Evolutionary conservation across 2,329 filamentous ascomycete species (phyloP).

Genomic region (Graphium sp.): DNA sequence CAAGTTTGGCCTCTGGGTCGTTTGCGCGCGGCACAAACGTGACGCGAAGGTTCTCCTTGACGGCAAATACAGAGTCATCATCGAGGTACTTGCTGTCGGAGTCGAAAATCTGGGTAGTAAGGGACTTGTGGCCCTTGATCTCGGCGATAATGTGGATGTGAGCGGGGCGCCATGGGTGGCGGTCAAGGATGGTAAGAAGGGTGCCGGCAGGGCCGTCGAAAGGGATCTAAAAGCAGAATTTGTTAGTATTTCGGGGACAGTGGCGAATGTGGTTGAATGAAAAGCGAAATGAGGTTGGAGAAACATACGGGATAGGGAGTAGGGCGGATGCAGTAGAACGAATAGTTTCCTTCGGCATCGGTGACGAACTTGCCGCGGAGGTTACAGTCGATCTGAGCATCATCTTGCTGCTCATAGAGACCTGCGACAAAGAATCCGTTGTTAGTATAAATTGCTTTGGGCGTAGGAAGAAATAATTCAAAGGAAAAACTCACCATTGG

Average conservation of each 20-base stretch:
- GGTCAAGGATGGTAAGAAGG: conserved; percentile 33
- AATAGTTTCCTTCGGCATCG: conserved; percentile 45
- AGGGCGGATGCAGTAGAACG: conserved; percentile 42
- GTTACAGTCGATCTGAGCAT: conserved; percentile 54
- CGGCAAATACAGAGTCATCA: conserved; percentile 34
- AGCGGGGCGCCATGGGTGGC: conserved; percentile 38
- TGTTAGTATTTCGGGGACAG: conserved; percentile 4
- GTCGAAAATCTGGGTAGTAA: conserved; percentile 65
- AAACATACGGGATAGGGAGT: conserved; percentile 31
- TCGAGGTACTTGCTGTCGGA: conserved; percentile 42
- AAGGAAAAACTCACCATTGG: no score
- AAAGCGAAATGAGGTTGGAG: conserved; percentile 2
- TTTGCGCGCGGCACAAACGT: conserved; percentile 19
- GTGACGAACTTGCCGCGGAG: conserved; percentile 57
- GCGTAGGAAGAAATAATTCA: not conserved
- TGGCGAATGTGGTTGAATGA: not conserved
- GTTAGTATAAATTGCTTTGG: not conserved
- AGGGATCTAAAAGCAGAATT: no score
- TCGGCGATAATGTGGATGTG: conserved; percentile 43
- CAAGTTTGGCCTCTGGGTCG: conserved; percentile 31
- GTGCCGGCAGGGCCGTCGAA: conserved; percentile 34
- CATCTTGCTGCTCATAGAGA: conserved; percentile 57
- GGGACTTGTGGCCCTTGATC: conserved; percentile 42
- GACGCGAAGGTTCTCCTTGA: conserved; percentile 31
- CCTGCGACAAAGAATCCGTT: no score